Evolutionary conservation across 352 stramenopile genomes (phyloP).

Genomic region (Globisporangium nagaii): DNA sequence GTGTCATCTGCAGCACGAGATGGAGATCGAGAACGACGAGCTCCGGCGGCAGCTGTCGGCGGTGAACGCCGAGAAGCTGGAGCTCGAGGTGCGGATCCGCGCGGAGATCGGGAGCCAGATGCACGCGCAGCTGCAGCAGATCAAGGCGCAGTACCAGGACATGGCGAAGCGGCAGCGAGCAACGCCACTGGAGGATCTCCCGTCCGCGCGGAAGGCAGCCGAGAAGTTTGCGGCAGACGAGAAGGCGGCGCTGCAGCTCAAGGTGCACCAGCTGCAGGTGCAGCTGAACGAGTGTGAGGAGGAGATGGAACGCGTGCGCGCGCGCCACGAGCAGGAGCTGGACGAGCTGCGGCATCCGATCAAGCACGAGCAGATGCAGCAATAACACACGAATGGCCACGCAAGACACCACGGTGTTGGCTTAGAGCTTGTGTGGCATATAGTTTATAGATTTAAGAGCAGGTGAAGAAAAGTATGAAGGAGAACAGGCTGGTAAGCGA

Average conservation of each 20-base stretch:
- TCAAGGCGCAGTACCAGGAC: slow-evolving; percentile 45
- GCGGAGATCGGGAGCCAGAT: slow-evolving; percentile 69
- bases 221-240: slow-evolving; percentile 40
- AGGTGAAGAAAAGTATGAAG: not conserved
- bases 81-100: slow-evolving; percentile 57
- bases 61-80: slow-evolving; percentile 45
- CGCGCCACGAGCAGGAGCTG: slow-evolving; percentile 29
- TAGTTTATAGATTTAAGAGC: slow-evolving; percentile 1
- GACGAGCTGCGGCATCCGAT: slow-evolving; percentile 12
- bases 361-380: slow-evolving; percentile 4
- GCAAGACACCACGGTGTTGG: not conserved
- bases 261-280: slow-evolving; percentile 58
- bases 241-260: slow-evolving; percentile 42
- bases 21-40: slow-evolving; percentile 54
- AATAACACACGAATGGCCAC: not conserved
- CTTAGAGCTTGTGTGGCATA: not conserved
- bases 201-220: slow-evolving; percentile 31
- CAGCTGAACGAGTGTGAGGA: slow-evolving; percentile 75
- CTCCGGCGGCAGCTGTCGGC: slow-evolving; percentile 44
- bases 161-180: slow-evolving; percentile 30
- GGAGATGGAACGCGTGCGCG: slow-evolving; percentile 75
- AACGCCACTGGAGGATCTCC: slow-evolving; percentile 16
- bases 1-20: slow-evolving; percentile 24
- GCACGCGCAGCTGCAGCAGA: slow-evolving; percentile 59
- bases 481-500: too few relatives aligned